phyloP scores from a whole-genome alignment of 140 eudicot genomes.

The Cichorium intybus region DNA sequence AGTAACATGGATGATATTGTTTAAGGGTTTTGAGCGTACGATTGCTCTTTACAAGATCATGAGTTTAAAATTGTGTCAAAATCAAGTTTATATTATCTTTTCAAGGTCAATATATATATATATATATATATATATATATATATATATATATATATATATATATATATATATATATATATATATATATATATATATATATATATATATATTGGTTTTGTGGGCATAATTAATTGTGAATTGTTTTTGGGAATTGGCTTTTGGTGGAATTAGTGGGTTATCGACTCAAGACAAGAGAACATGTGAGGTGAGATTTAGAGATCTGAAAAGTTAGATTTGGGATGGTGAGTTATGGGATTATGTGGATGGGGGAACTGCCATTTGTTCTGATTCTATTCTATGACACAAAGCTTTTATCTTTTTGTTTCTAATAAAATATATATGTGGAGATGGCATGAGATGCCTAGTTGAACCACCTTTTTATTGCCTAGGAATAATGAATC shows the following conservation, averaged over 20 bases:
- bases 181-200: too few species aligned
- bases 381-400: constrained; percentile 34
- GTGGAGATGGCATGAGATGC: constrained; percentile 54
- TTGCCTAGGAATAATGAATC: constrained; percentile 48
- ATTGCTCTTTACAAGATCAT: not conserved
- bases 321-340: constrained; percentile 42
- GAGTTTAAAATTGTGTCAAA: not conserved
- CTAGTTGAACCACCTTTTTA: constrained; percentile 24
- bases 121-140: too few species aligned
- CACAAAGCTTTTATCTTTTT: constrained; percentile 24
- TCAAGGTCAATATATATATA: too few species aligned
- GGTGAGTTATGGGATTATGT: constrained; percentile 42
- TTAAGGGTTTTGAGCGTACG: too few species aligned
- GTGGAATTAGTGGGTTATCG: constrained; percentile 33
- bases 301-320: constrained; percentile 41
- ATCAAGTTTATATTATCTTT: not conserved
- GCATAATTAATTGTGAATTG: constrained; percentile 7
- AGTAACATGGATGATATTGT: too few species aligned
- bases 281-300: constrained; percentile 35
- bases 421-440: constrained; percentile 4
- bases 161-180: too few species aligned
- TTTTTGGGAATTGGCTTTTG: constrained; percentile 24
- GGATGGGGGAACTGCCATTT: constrained; percentile 42
- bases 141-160: too few species aligned
- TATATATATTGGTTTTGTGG: too few species aligned